Evolutionary conservation across 2,329 filamentous ascomycete genomes (phyloP), one percentile per base, ranked within the genome.

Genomic region (Penicillium sp.): DNA sequence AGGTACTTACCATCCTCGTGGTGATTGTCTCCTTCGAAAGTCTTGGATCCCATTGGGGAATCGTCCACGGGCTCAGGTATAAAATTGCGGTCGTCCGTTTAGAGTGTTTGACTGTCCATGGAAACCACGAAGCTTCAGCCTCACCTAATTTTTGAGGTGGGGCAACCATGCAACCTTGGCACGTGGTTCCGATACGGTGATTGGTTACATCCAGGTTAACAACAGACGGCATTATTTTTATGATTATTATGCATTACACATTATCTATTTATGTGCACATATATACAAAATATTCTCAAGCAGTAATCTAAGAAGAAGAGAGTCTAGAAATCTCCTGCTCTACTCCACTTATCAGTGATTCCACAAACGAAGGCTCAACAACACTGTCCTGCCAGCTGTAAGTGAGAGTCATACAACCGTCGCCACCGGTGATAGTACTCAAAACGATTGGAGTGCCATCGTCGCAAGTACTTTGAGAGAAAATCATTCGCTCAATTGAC

Each of bases 381-480:
- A 71, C 65, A 3, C 67, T 70, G 14, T 72, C 66, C 57, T 71
- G 67, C 77, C 77, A 79, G 24, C 65, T 68, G 58, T 78, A 72
- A 1, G 66, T 68, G 20, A 79, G 28, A 8, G 68, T 65, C 60
- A 77, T 64, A 59, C 72, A 74, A 1, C 74, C 74, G 66, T 80
- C 75, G 4, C 68, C 70, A 14, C 78, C 78, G 0, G 76, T 77
- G 14, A 75, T 67, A 52, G 69, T 68, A 42, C 71, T 77, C 6
- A 77, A 64, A 14, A 65, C 66, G 43, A 80, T 59, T 3, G 73
- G 71, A 26, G 66, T 63, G 0, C 74, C 72, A 2, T 69, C 65
- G 1, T 74, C 70, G 60, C 68, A 72, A 2, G 69, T 66, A 60
- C 72, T 74, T 60, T 80, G 77, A 23, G 75, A 77, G 55, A 81